Conservation (phyloP, 441 rosid genomes). For the Flueggea neowawraea region DNA sequence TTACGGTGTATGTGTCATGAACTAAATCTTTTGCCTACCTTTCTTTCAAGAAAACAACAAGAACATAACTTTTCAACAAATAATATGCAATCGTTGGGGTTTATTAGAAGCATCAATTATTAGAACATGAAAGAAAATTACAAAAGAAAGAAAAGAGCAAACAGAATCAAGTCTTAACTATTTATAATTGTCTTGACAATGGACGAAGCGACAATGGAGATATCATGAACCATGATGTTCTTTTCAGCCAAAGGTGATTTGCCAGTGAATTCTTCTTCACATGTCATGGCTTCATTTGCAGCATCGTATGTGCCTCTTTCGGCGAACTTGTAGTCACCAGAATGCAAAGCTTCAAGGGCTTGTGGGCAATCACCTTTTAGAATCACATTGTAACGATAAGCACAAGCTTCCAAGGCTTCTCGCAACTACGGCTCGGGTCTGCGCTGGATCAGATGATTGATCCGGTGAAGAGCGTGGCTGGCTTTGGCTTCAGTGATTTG, state of each 20-base stretch:
- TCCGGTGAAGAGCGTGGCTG: conserved; percentile 4
- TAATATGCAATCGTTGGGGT: no score
- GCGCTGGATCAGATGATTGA: conserved; percentile 11
- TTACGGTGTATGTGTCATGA: no score
- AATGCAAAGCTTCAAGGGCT: conserved; percentile 14
- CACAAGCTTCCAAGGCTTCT: conserved; percentile 19
- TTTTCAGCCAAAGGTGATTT: conserved; percentile 24
- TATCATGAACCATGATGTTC: conserved; percentile 27
- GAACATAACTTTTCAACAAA: no score
- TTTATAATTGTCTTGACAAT: conserved; percentile 18
- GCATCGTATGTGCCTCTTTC: conserved; percentile 22
- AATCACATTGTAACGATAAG: conserved; percentile 16
- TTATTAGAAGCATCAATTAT: no score
- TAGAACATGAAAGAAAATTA: no score
- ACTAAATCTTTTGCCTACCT: no score
- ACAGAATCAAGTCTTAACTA: not conserved
- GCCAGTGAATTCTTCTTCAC: conserved; percentile 24
- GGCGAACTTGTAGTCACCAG: conserved; percentile 24
- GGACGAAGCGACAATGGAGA: conserved; percentile 29
- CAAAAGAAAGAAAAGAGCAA: no score
- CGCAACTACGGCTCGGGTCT: not conserved
- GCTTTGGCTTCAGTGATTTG: conserved; percentile 18
- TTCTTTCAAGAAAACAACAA: no score
- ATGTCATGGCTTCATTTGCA: conserved; percentile 30
- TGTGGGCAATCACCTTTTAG: conserved; percentile 25